Evolutionary conservation across 805 yeast genomes (phyloP).

Genomic region (Saccharomycopsis lassenensis): DNA sequence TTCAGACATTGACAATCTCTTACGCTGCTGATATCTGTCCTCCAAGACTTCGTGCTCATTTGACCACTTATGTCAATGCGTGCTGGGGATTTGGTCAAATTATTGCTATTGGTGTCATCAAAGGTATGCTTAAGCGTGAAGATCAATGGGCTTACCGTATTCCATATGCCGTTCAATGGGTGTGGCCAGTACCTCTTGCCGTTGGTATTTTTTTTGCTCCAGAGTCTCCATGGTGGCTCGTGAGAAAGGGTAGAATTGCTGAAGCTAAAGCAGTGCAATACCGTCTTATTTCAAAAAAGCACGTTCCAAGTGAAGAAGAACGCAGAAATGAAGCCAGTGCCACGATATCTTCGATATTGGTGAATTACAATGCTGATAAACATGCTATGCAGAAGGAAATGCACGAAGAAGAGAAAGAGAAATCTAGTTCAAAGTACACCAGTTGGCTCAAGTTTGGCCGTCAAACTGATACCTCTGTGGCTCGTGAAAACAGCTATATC

Average conservation of each 20-base stretch:
- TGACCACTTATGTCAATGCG: conserved; percentile 38
- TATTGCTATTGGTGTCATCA: conserved; percentile 39
- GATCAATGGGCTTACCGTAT: conserved; percentile 35
- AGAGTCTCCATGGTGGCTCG: conserved; percentile 48
- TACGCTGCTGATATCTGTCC: conserved; percentile 50
- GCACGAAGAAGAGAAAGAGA: too few species aligned
- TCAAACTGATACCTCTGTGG: too few species aligned
- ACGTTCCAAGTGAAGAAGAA: too few species aligned
- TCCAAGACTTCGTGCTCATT: conserved; percentile 35
- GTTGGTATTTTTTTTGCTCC: conserved; percentile 36
- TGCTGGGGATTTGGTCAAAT: conserved; percentile 40
- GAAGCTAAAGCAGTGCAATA: conserved; percentile 38
- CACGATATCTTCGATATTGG: too few species aligned
- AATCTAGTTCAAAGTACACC: too few species aligned
- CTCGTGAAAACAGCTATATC: too few species aligned
- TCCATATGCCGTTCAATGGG: conserved; percentile 52
- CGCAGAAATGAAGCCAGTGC: too few species aligned
- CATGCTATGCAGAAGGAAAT: too few species aligned
- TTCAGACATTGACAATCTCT: conserved; percentile 37
- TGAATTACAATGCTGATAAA: too few species aligned
- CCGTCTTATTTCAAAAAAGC: too few species aligned
- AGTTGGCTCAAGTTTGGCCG: too few species aligned
- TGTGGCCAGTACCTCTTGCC: conserved; percentile 40
- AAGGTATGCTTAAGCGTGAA: conserved; percentile 24
- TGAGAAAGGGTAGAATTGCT: conserved; percentile 29